Percentiles rank a stretch among this genome's conserved stretches.
phyloP scores from a whole-genome alignment of 768 basidiomycete genomes.

The Mrakia blollopis region DNA sequence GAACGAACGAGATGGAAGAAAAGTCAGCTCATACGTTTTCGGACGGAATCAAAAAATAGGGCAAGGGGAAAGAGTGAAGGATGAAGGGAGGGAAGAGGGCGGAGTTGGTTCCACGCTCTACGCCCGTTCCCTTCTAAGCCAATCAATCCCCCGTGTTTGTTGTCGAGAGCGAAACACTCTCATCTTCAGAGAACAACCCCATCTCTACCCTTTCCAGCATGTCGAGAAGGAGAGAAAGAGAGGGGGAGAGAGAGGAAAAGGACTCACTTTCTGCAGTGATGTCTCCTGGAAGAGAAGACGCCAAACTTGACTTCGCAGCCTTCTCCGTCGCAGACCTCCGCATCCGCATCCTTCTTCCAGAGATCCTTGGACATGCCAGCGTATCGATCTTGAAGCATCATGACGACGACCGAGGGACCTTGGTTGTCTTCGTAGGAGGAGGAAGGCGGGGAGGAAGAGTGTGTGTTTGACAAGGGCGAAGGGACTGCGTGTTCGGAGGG shows the following conservation, averaged over 20 bases:
- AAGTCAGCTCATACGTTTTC: too few relatives aligned
- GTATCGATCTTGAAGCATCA: slow-evolving; percentile 29
- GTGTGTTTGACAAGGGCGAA: background rate
- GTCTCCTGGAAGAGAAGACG: slow-evolving; percentile 19
- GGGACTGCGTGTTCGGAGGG: slow-evolving; percentile 6
- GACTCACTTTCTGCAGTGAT: slow-evolving; percentile 32
- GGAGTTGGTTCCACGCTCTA: background rate
- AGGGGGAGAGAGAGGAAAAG: background rate
- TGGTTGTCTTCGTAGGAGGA: slow-evolving; percentile 5
- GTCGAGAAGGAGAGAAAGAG: too few relatives aligned
- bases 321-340: slow-evolving; percentile 29
- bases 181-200: background rate
- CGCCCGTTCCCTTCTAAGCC: background rate
- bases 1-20: background rate
- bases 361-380: slow-evolving; percentile 30
- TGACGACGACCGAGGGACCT: slow-evolving; percentile 8
- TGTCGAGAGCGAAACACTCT: too few relatives aligned
- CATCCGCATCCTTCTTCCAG: slow-evolving; percentile 31
- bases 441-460: background rate
- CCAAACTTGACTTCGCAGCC: slow-evolving; percentile 25
- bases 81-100: background rate
- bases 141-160: background rate
- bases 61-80: background rate
- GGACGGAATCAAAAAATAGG: background rate
- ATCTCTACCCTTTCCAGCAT: too few relatives aligned